Evolutionary conservation across 257 asterid genomes (phyloP).

Genomic region (Solanum pimpinellifolium): DNA sequence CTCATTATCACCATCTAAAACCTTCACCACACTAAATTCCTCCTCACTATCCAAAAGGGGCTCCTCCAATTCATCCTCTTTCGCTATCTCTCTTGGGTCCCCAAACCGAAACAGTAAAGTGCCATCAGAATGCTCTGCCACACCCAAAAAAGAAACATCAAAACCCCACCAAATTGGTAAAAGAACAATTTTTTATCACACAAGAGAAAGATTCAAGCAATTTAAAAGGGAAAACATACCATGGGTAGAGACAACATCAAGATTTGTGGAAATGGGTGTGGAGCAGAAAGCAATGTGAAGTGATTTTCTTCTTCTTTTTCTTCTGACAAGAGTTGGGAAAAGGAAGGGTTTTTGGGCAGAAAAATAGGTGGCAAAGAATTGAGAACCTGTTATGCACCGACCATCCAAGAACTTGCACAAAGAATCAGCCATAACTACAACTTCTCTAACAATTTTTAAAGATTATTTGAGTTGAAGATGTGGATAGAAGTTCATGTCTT

Average conservation of each 20-base stretch:
- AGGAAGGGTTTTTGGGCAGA: slow-evolving; percentile 20
- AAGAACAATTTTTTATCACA: not conserved
- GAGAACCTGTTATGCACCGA: not conserved
- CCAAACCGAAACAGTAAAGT: slow-evolving; percentile 74
- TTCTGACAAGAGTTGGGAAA: slow-evolving; percentile 8
- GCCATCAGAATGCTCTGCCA: slow-evolving; percentile 79
- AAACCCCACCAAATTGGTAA: not conserved
- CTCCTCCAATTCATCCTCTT: slow-evolving; percentile 27
- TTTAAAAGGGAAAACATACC: slow-evolving; percentile 25
- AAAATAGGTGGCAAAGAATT: slow-evolving; percentile 4
- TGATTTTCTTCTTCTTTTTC: slow-evolving; percentile 13
- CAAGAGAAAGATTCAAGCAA: not conserved
- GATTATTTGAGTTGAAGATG: not conserved
- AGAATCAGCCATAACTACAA: slow-evolving; percentile 14
- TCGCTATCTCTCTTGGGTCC: slow-evolving; percentile 36
- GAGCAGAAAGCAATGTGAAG: slow-evolving; percentile 21
- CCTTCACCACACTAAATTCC: slow-evolving; percentile 16
- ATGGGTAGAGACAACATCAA: slow-evolving; percentile 46
- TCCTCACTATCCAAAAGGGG: slow-evolving; percentile 12
- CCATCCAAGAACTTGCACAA: not conserved
- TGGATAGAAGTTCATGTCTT: not conserved
- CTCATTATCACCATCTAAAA: slow-evolving; percentile 19
- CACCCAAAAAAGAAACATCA: slow-evolving; percentile 5
- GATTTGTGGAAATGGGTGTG: slow-evolving; percentile 18
- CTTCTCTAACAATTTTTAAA: not conserved